Percentiles rank a stretch among this genome's conserved stretches.
Conservation (phyloP, 1,284 basidiomycete species). For the Ceratobasidium theobromae region DNA sequence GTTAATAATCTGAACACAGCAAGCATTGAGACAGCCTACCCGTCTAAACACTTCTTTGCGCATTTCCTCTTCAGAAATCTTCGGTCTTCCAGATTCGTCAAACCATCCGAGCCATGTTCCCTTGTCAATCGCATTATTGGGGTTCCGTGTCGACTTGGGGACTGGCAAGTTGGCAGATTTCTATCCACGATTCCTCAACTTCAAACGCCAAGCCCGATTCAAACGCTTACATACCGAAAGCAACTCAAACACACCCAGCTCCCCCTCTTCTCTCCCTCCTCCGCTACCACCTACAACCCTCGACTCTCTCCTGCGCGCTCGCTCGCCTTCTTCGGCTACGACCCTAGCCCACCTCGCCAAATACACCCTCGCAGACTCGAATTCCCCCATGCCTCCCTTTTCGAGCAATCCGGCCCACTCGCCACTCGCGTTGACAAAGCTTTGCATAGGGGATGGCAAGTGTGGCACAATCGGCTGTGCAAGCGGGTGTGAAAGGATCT, state of each 20-base stretch:
- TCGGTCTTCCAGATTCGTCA: slow-evolving; percentile 65
- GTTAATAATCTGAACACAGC: background rate
- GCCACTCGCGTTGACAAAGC: slow-evolving; percentile 80
- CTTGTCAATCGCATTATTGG: slow-evolving; percentile 68
- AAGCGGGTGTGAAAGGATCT: slow-evolving; percentile 89
- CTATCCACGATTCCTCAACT: slow-evolving; percentile 47
- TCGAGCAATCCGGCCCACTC: slow-evolving; percentile 83
- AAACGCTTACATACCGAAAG: slow-evolving; percentile 45
- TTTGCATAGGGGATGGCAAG: slow-evolving; percentile 86
- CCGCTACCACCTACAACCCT: slow-evolving; percentile 50
- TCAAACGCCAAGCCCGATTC: background rate
- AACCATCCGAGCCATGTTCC: slow-evolving; percentile 74
- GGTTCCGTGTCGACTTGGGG: slow-evolving; percentile 71
- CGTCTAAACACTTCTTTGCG: slow-evolving; percentile 72
- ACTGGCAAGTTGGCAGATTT: slow-evolving; percentile 74
- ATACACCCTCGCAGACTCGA: slow-evolving; percentile 94
- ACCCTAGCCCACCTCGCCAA: slow-evolving; percentile 94
- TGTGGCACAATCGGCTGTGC: slow-evolving; percentile 94
- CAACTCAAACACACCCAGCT: slow-evolving; percentile 86
- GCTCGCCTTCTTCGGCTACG: slow-evolving; percentile 94
- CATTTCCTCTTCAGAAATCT: slow-evolving; percentile 67
- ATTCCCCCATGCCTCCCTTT: slow-evolving; percentile 86
- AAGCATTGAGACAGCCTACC: slow-evolving; percentile 36
- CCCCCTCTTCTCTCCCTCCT: slow-evolving; percentile 62
- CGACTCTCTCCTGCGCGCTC: slow-evolving; percentile 75